Percentiles rank a stretch among this genome's conserved stretches.
These are phyloP conservation scores for Phytophthora pini DNA, from an alignment of 352 stramenopile genomes.

Conservation along the genomic window DNA sequence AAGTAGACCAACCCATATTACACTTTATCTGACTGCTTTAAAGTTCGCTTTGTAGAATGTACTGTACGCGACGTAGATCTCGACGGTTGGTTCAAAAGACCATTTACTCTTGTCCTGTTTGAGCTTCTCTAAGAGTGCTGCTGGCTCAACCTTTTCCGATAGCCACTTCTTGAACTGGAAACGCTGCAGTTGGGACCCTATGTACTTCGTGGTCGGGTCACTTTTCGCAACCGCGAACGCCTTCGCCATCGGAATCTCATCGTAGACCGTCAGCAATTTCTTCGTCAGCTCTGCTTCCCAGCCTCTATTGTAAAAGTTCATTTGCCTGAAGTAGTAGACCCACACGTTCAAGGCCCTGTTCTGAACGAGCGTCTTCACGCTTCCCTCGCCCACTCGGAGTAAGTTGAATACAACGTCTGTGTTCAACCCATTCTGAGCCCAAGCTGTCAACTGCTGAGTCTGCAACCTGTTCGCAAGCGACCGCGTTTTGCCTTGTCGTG, in stretches of 20 bases:
- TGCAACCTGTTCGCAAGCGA: slow-evolving; percentile 3
- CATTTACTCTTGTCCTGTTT: slow-evolving; percentile 1
- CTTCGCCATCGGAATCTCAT: slow-evolving; percentile 9
- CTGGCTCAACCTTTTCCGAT: background rate
- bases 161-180: slow-evolving; percentile 9
- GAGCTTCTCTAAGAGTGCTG: background rate
- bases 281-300: background rate
- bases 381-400: slow-evolving; percentile 4
- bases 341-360: slow-evolving; percentile 13
- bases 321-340: slow-evolving; percentile 6
- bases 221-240: slow-evolving; percentile 1
- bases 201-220: background rate
- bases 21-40: background rate
- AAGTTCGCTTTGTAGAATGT: slow-evolving; percentile 1
- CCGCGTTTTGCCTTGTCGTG: background rate
- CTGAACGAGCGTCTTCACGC: background rate
- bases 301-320: background rate
- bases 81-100: background rate
- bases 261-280: slow-evolving; percentile 6
- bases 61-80: slow-evolving; percentile 1
- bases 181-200: background rate
- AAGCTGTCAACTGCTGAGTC: slow-evolving; percentile 1
- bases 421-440: slow-evolving; percentile 1
- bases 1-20: background rate
- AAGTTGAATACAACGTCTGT: slow-evolving; percentile 2